phyloP scores from a whole-genome alignment of 371 early-diverging fungal species.

The Sporodiniella umbellata region DNA sequence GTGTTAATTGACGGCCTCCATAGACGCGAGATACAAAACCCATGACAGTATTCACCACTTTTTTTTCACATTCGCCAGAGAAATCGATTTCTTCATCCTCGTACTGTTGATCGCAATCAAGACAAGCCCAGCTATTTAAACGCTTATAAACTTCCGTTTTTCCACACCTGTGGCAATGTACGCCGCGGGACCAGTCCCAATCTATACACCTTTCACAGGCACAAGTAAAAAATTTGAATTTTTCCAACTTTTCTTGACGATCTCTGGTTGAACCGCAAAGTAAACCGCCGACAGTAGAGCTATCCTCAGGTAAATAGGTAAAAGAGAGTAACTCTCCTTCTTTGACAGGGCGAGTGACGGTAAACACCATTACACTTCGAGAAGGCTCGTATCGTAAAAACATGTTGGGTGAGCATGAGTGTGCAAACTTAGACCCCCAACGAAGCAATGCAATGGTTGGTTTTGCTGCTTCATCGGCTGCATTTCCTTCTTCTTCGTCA shows the following conservation, averaged over 20 bases:
- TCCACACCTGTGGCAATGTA: constrained; percentile 13
- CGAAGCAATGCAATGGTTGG: constrained; percentile 35
- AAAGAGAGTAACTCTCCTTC: constrained; percentile 36
- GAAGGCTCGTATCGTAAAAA: constrained; percentile 40
- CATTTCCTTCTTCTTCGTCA: constrained; percentile 2
- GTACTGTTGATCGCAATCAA: constrained; percentile 7
- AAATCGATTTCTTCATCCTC: constrained; percentile 8
- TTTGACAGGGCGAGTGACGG: constrained; percentile 25
- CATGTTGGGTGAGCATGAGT: constrained; percentile 47
- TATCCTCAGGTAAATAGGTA: constrained; percentile 48
- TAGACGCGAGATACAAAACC: constrained; percentile 27
- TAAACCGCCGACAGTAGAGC: constrained; percentile 35
- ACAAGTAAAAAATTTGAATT: constrained; percentile 47
- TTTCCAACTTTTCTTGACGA: constrained; percentile 30
- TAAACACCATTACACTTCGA: constrained; percentile 34
- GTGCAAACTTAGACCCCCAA: constrained; percentile 51
- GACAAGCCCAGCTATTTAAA: constrained; percentile 18
- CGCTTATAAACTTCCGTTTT: neutral
- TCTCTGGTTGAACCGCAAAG: constrained; percentile 32
- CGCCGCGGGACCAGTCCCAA: constrained; percentile 34
- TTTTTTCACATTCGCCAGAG: constrained; percentile 21
- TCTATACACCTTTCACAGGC: constrained; percentile 38
- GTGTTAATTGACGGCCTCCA: constrained; percentile 18
- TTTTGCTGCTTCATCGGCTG: constrained; percentile 1
- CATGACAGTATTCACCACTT: constrained; percentile 26